phyloP scores from a whole-genome alignment of 2,329 filamentous ascomycete species.

The Aureobasidium sp. region DNA sequence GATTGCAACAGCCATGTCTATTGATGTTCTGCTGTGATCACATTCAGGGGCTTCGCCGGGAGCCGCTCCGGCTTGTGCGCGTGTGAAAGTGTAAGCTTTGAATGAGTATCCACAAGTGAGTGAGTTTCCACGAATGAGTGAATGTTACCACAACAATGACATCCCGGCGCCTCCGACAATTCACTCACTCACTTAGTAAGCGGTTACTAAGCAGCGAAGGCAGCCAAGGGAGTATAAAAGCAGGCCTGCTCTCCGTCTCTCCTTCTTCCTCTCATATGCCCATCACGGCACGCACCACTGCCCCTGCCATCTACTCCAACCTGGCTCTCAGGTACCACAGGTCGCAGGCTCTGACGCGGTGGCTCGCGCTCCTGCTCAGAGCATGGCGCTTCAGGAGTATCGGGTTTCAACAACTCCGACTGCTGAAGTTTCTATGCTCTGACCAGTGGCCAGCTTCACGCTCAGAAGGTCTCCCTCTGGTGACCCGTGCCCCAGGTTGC shows the following conservation, averaged over 20 bases:
- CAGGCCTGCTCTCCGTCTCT: background rate
- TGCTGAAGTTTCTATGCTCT: background rate
- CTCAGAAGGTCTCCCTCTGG: background rate
- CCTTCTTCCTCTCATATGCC: background rate
- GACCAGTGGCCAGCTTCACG: background rate
- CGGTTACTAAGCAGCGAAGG: background rate
- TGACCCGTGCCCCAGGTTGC: background rate
- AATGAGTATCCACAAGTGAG: background rate
- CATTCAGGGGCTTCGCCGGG: background rate
- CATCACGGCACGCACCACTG: background rate
- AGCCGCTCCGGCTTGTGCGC: background rate
- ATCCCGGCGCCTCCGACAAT: background rate
- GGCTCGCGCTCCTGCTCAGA: background rate
- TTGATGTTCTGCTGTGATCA: background rate
- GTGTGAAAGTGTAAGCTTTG: background rate
- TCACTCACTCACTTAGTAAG: background rate
- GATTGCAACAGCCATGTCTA: background rate
- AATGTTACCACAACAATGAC: too few relatives aligned
- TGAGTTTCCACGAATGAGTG: background rate
- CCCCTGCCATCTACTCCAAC: background rate
- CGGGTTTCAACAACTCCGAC: background rate
- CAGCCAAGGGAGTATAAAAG: background rate
- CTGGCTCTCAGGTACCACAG: background rate
- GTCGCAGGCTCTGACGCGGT: background rate
- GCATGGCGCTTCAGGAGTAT: background rate